Evolutionary conservation across 208 protist species (phyloP), one percentile per base, ranked within the genome.

Genomic region (Trypanosomatidae sp.): DNA sequence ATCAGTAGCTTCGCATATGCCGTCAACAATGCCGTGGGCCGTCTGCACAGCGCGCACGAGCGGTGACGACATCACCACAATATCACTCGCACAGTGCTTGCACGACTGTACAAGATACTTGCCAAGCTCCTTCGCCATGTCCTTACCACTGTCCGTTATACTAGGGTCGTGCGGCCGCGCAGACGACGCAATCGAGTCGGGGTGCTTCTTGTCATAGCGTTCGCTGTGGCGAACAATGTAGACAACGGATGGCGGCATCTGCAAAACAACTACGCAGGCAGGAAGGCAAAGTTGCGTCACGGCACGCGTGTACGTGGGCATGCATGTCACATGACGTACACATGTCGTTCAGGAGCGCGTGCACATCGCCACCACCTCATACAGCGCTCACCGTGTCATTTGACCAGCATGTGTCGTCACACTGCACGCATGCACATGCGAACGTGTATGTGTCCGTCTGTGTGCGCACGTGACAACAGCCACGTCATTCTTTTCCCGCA

Each of bases 221-320:
- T 81, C 70, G 27, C 71, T 59, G 37, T 85, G 75, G 22, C 75
- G 75, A 2, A 67, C 67, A 42, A 73, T 51, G 32, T 67, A 57
- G 16, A 73, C 60, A 6, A 48, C 22, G 8, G 50, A 20, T 0
- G 66, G 66, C 8, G 66, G 48, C 66, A 68, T 74, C 11, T 11
- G 11, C 30, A 35, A 35, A 35, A 35, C 30, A n/a, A 35, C n/a
- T 35, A n/a, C 30, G 11, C 30, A n/a, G 11, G n/a, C n/a, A 35
- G n/a, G 11, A 35, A 35, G n/a, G n/a, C 11, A 35, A 15, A 35
- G n/a, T 35, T 35, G n/a, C 11, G 11, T 35, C 11, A 35, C 11
- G n/a, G n/a, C 11, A 35, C 11, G 11, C 11, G 30, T 35, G 11
- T 35, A 35, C 30, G 30, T 15, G n/a, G 30, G n/a, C n/a, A 35